Conservation (phyloP, 495 filamentous ascomycete genomes). For the Darksidea phi region DNA sequence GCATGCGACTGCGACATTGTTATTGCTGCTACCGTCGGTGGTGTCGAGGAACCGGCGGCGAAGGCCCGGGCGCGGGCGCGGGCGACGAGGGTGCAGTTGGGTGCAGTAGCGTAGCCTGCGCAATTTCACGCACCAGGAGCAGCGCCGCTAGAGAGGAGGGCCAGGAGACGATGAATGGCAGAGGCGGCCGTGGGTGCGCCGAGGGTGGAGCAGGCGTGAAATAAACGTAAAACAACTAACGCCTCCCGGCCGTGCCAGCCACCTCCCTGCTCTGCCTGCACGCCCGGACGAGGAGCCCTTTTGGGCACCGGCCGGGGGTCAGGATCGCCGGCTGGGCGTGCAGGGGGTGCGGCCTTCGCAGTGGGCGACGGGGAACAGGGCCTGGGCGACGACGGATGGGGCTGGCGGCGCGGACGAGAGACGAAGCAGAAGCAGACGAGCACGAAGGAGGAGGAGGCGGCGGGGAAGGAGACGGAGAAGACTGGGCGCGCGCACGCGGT, state of each 20-base stretch:
- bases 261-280: slow-evolving; percentile 25
- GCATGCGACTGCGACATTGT: slow-evolving; percentile 42
- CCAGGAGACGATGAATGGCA: not conserved
- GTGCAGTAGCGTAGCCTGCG: slow-evolving; percentile 32
- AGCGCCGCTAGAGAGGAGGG: slow-evolving; percentile 1
- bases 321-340: slow-evolving; percentile 5
- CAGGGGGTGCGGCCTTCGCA: too few species aligned
- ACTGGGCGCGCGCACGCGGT: too few species aligned
- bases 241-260: slow-evolving; percentile 27
- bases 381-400: too few species aligned
- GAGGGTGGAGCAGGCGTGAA: slow-evolving; percentile 30
- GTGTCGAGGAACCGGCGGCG: slow-evolving; percentile 14
- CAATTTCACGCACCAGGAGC: slow-evolving; percentile 27
- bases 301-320: slow-evolving; percentile 10
- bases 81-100: slow-evolving; percentile 21
- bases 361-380: too few species aligned
- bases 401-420: too few species aligned
- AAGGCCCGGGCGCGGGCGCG: slow-evolving; percentile 26
- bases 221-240: slow-evolving; percentile 35
- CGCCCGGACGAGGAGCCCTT: slow-evolving; percentile 13
- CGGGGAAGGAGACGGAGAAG: too few species aligned
- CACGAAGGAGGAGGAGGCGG: too few species aligned
- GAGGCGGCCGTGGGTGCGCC: not conserved
- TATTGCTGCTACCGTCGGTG: slow-evolving; percentile 33
- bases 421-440: too few species aligned